Conservation (phyloP, 352 stramenopile genomes). For the Globisporangium apiculatum region DNA sequence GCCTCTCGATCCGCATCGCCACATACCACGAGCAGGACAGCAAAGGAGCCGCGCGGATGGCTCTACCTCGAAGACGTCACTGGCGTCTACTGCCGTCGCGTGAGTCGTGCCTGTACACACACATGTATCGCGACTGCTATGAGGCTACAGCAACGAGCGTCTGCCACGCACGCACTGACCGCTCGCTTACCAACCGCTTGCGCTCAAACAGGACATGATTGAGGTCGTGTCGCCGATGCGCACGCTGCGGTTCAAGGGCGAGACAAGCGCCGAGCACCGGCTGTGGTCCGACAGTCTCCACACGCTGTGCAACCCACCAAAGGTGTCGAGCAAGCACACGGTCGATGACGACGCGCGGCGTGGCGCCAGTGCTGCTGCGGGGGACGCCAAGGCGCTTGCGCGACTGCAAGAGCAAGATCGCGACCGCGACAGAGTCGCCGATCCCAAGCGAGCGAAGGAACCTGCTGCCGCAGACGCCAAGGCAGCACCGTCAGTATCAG, state of each 20-base stretch:
- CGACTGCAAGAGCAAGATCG: slow-evolving; percentile 10
- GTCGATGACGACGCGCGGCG: slow-evolving; percentile 11
- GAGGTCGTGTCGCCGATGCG: slow-evolving; percentile 68
- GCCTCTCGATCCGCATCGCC: too few relatives aligned
- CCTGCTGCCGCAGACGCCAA: neutral
- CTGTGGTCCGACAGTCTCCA: slow-evolving; percentile 80
- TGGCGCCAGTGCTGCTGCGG: slow-evolving; percentile 1
- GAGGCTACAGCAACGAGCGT: too few relatives aligned
- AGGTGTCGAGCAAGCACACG: slow-evolving; percentile 8
- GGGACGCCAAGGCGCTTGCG: slow-evolving; percentile 8
- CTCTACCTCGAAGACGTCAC: slow-evolving; percentile 76
- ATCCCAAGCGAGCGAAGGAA: slow-evolving; percentile 16
- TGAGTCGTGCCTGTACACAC: slow-evolving; percentile 13
- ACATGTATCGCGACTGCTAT: too few relatives aligned
- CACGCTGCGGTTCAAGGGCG: slow-evolving; percentile 72
- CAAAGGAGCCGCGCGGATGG: slow-evolving; percentile 72
- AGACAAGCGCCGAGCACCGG: slow-evolving; percentile 67
- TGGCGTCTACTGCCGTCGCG: slow-evolving; percentile 60
- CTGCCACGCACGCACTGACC: neutral
- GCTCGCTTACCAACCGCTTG: neutral
- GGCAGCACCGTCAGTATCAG: neutral
- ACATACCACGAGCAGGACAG: slow-evolving; percentile 23
- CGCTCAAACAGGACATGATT: slow-evolving; percentile 55
- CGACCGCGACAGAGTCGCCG: slow-evolving; percentile 24
- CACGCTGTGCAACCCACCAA: slow-evolving; percentile 51